Percentiles rank a stretch among this genome's conserved stretches.
phyloP scores from a whole-genome alignment of 495 filamentous ascomycete species.

The Rhizodiscina lignyota region DNA sequence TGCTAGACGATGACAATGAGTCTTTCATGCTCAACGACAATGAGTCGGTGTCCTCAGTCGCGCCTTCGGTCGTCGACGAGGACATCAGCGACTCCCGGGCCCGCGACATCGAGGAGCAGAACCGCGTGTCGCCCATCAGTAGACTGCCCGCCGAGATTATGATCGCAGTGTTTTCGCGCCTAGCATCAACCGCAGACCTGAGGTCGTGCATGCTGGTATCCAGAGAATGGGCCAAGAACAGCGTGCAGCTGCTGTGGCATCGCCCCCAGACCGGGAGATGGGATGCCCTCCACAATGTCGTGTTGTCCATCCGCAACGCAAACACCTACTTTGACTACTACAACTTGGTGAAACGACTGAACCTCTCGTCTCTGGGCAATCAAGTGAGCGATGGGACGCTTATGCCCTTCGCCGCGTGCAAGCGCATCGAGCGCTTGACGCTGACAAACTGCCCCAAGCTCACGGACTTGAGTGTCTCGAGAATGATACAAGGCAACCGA shows the following conservation, averaged over 20 bases:
- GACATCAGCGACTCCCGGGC: conserved; percentile 44
- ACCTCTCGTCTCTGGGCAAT: conserved; percentile 60
- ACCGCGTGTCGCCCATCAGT: conserved; percentile 53
- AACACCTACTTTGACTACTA: conserved; percentile 70
- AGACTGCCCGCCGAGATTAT: conserved; percentile 85
- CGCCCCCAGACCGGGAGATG: conserved; percentile 79
- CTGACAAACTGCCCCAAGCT: conserved; percentile 77
- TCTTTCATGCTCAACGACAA: conserved; percentile 73
- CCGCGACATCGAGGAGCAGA: conserved; percentile 50
- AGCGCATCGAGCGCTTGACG: conserved; percentile 83
- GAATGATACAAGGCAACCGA: conserved; percentile 61
- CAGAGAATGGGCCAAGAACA: conserved; percentile 82
- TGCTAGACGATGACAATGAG: conserved; percentile 69
- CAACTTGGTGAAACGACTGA: conserved; percentile 77
- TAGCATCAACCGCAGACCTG: conserved; percentile 51
- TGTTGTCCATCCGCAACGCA: conserved; percentile 49
- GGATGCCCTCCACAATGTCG: conserved; percentile 60
- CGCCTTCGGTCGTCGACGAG: conserved; percentile 20
- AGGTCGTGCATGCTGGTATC: conserved; percentile 82
- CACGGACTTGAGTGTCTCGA: conserved; percentile 67
- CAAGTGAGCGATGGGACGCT: conserved; percentile 83
- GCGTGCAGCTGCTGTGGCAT: conserved; percentile 89
- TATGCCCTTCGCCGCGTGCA: conserved; percentile 65
- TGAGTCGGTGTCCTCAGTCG: conserved; percentile 82
- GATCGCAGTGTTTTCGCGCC: conserved; percentile 78